These are phyloP conservation scores for Moniliophthora roreri DNA, from an alignment of 1,284 basidiomycete genomes.

Conservation along the genomic window DNA sequence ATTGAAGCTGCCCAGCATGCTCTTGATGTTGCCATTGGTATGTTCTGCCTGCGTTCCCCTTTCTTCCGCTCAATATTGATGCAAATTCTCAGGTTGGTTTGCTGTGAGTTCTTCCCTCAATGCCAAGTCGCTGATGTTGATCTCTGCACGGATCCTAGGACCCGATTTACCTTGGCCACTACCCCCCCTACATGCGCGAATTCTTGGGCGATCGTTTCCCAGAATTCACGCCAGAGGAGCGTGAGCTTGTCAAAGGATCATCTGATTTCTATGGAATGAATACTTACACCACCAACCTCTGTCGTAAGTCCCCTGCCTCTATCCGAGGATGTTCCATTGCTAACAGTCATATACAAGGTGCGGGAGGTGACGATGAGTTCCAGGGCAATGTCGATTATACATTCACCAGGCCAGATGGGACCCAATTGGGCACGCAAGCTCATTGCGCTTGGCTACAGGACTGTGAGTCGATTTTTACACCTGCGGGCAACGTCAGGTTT, in stretches of 20 bases:
- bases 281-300: constrained; percentile 72
- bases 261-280: constrained; percentile 75
- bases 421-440: constrained; percentile 66
- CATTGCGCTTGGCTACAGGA: constrained; percentile 65
- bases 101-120: constrained; percentile 54
- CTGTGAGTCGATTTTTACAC: constrained; percentile 50
- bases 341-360: constrained; percentile 35
- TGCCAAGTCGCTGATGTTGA: constrained; percentile 40
- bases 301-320: constrained; percentile 42
- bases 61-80: constrained; percentile 18
- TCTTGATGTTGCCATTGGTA: constrained; percentile 65
- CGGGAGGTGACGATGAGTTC: constrained; percentile 64
- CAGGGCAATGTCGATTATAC: constrained; percentile 63
- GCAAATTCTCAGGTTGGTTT: constrained; percentile 50
- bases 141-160: constrained; percentile 52
- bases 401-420: constrained; percentile 64
- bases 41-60: no score
- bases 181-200: constrained; percentile 61
- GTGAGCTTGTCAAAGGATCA: constrained; percentile 61
- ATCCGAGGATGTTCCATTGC: constrained; percentile 4
- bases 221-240: constrained; percentile 61
- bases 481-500: no score
- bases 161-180: constrained; percentile 73
- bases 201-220: constrained; percentile 68
- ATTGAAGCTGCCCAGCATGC: constrained; percentile 65